Evolutionary conservation across 2,329 filamentous ascomycete genomes (phyloP).

Genomic region (Pyrenophora seminiperda): DNA sequence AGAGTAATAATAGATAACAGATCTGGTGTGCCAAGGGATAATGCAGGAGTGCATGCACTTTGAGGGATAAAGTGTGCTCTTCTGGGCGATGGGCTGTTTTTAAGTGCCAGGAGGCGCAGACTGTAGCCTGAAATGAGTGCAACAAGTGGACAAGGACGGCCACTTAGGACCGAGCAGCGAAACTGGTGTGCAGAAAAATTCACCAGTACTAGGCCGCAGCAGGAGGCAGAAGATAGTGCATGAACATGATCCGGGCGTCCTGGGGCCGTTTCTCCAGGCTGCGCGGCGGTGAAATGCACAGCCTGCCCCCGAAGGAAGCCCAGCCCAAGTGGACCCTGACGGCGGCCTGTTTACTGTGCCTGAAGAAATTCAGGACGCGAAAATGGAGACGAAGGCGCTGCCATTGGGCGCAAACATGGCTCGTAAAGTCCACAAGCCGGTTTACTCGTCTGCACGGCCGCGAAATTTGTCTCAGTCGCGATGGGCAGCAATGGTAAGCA

Average conservation of each 20-base stretch:
- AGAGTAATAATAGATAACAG: conserved; percentile 22
- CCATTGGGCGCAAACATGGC: conserved; percentile 17
- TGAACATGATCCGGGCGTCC: conserved; percentile 29
- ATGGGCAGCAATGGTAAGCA: conserved; percentile 33
- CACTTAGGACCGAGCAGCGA: conserved; percentile 20
- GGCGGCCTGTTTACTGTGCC: conserved; percentile 34
- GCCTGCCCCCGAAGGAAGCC: conserved; percentile 28
- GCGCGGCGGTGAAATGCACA: conserved; percentile 42
- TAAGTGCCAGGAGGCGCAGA: conserved; percentile 36
- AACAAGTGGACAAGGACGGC: conserved; percentile 26
- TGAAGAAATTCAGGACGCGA: conserved; percentile 16
- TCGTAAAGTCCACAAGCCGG: conserved; percentile 10
- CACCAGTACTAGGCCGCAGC: conserved; percentile 31
- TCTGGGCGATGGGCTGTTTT: conserved; percentile 29
- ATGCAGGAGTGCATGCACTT: conserved; percentile 29
- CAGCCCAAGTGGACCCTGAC: conserved; percentile 32
- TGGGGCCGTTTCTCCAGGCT: conserved; percentile 29
- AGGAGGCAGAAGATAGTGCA: conserved; percentile 28
- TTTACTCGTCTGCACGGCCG: conserved; percentile 18
- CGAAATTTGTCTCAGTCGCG: conserved; percentile 25
- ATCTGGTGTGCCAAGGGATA: conserved; percentile 31
- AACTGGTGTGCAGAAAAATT: conserved; percentile 16
- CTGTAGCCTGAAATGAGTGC: conserved; percentile 42
- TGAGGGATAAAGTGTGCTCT: conserved; percentile 29
- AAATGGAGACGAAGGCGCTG: conserved; percentile 6